Percentiles rank a stretch among this genome's conserved stretches.
phyloP scores from a whole-genome alignment of 176 grass and related monocot species.

The Avena insularis region DNA sequence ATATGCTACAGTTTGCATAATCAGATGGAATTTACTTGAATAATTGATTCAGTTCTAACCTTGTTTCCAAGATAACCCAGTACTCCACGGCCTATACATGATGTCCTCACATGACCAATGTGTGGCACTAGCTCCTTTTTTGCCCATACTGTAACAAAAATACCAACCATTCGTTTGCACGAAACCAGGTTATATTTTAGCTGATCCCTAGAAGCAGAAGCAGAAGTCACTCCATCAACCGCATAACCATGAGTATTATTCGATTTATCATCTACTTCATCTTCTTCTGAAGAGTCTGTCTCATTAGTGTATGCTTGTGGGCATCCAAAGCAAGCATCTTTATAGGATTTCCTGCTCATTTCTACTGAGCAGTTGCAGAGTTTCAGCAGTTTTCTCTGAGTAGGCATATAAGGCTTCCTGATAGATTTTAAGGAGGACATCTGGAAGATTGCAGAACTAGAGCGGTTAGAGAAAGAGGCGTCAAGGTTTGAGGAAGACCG shows the following conservation, averaged over 20 bases:
- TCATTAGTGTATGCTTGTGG: slow-evolving; percentile 64
- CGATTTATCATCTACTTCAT: slow-evolving; percentile 67
- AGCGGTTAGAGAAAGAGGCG: slow-evolving; percentile 56
- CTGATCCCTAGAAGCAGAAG: slow-evolving; percentile 60
- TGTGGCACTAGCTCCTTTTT: slow-evolving; percentile 75
- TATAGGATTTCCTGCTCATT: slow-evolving; percentile 79
- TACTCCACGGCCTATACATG: slow-evolving; percentile 81
- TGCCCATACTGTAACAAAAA: slow-evolving; percentile 88
- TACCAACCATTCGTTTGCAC: slow-evolving; percentile 96
- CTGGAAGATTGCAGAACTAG: slow-evolving; percentile 83
- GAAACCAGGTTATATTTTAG: slow-evolving; percentile 86
- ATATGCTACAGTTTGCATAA: slow-evolving; percentile 7
- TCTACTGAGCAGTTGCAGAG: slow-evolving; percentile 81
- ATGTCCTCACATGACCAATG: slow-evolving; percentile 81
- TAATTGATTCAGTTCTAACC: slow-evolving; percentile 53
- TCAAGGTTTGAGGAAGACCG: slow-evolving; percentile 53
- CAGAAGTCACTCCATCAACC: slow-evolving; percentile 42
- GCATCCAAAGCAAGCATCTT: slow-evolving; percentile 85
- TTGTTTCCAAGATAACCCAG: slow-evolving; percentile 97
- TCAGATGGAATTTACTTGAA: background rate
- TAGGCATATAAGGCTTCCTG: slow-evolving; percentile 86
- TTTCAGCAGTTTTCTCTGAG: slow-evolving; percentile 64
- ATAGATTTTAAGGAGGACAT: slow-evolving; percentile 68
- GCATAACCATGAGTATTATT: slow-evolving; percentile 50
- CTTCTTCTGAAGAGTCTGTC: slow-evolving; percentile 77